A percentile compares a stretch with the other conserved stretches of the same genome.
phyloP scores from a whole-genome alignment of 2,329 filamentous ascomycete species.

The Fusarium nygamai region DNA sequence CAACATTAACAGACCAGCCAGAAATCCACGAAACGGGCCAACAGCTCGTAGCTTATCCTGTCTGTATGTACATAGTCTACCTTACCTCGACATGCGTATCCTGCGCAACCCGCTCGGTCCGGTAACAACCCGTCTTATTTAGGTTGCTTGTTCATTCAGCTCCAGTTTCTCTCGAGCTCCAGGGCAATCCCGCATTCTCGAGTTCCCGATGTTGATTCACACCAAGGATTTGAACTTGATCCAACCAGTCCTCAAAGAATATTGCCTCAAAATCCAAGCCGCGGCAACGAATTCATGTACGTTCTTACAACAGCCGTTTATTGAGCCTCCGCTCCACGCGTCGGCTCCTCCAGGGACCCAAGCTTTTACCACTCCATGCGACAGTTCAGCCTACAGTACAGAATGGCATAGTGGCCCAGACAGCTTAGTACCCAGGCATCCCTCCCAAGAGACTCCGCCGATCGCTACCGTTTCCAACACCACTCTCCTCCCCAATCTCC shows the following conservation, averaged over 20 bases:
- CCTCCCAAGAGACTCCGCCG: conserved; percentile 26
- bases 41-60: not conserved
- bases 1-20: not conserved
- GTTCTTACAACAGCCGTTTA: not conserved
- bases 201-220: not conserved
- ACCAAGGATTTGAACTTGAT: not conserved
- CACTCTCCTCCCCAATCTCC: conserved; percentile 28
- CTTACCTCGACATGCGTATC: not conserved
- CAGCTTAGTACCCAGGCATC: conserved; percentile 18
- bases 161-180: not conserved
- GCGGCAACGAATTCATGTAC: not conserved
- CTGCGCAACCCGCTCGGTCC: not conserved
- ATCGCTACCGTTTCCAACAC: conserved; percentile 33
- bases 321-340: conserved; percentile 14
- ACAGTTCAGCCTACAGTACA: not conserved
- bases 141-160: not conserved
- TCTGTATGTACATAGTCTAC: not conserved
- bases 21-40: conserved; percentile 1
- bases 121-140: not conserved
- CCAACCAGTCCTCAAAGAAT: not conserved
- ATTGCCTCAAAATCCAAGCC: not conserved
- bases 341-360: conserved; percentile 18
- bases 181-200: not conserved
- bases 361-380: conserved; percentile 23
- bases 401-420: conserved; percentile 1